phyloP scores from a whole-genome alignment of 139 green algal species.

The Chlorella sp. region DNA sequence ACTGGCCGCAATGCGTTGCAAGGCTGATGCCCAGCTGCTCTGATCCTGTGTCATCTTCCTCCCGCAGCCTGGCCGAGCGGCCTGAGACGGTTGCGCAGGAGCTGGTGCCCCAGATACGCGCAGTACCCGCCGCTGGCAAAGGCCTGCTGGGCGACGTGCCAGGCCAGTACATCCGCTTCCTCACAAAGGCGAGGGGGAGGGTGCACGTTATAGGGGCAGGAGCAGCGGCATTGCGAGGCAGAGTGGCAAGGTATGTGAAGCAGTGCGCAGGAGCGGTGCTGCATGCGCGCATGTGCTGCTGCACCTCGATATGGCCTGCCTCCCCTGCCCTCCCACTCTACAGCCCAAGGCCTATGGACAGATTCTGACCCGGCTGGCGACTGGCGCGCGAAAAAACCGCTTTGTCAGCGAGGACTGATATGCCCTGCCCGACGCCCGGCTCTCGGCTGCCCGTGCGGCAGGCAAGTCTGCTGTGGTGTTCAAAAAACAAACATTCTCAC shows the following conservation, averaged over 20 bases:
- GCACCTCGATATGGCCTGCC: neutral
- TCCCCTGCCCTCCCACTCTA: neutral
- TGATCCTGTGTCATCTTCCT: neutral
- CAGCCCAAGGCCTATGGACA: constrained; percentile 83
- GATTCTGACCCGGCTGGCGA: constrained; percentile 69
- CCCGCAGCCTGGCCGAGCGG: constrained; percentile 76
- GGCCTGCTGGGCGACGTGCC: constrained; percentile 45
- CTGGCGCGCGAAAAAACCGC: constrained; percentile 63
- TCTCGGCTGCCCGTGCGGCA: too few relatives aligned
- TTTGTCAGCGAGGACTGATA: constrained; percentile 69
- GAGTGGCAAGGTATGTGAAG: neutral
- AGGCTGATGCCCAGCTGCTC: neutral
- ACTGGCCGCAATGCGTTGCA: neutral
- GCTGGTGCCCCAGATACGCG: constrained; percentile 83
- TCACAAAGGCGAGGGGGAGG: constrained; percentile 51
- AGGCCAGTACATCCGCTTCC: constrained; percentile 72
- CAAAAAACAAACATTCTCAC: too few relatives aligned
- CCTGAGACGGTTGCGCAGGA: constrained; percentile 67
- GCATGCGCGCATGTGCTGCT: neutral
- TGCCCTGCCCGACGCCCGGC: too few relatives aligned
- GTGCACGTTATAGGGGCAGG: neutral
- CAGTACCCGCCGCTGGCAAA: constrained; percentile 50
- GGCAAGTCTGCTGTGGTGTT: too few relatives aligned
- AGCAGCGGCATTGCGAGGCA: neutral
- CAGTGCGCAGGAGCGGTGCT: neutral